Evolutionary conservation across 1,139 yeast species (phyloP), one percentile per base, ranked within the genome.

Genomic region (Yamadazyma oceani): DNA sequence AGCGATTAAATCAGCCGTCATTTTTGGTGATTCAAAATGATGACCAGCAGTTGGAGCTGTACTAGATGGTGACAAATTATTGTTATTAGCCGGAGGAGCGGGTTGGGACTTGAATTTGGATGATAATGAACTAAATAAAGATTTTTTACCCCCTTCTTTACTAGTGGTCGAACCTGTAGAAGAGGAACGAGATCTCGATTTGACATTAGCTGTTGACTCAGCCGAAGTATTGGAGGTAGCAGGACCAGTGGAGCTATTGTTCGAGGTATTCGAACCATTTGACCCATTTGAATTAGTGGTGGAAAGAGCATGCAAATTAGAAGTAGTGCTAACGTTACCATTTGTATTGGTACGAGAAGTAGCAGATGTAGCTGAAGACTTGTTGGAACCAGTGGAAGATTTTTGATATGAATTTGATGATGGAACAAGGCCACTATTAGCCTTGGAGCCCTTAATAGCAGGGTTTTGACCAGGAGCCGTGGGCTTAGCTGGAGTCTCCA

Each of bases 81-180:
- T n/a, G n/a, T n/a, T 26, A 29, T 31, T 35, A 11, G 36, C 25
- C 12, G 15, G 23, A 23, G 27, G 25, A 26, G 14, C 16, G 5
- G 30, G 30, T 16, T 27, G 30, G 9, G 64, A 56, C 43, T 73
- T 77, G 46, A 79, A 71, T 50, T 79, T 79, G 3, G 83, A 75
- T 2, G 84, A 78, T 11, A 80, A 51, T 4, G 77, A 69, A 43
- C 76, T 67, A 55, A 77, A 74, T 9, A 77, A 42, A 2, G 78
- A 71, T 30, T 46, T 44, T 70, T 69, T 33, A 9, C 30, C 21
- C 7, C 26, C n/a, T 57, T 63, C 31, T 54, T 55, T 36, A 34
- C 46, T 22, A 7, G 55, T 41, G 16, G 34, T 41, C 11, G 48
- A 45, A 3, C 50, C 43, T 10, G 35, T 40, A 5, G 51, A 44